These are phyloP conservation scores for Lachancea waltii DNA, from an alignment of 805 yeast genomes.

Conservation along the genomic window DNA sequence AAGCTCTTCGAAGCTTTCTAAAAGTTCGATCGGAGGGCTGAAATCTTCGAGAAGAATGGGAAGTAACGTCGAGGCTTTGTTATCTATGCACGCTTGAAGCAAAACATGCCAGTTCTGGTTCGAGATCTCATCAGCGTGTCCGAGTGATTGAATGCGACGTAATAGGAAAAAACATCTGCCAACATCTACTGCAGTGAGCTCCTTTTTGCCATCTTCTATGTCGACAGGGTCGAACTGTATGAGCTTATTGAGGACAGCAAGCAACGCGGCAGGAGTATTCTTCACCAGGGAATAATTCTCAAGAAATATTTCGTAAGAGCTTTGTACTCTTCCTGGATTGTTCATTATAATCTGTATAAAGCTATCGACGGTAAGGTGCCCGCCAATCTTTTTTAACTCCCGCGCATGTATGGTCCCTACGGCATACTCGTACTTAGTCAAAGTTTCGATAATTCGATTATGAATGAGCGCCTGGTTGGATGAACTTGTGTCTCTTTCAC, in stretches of 20 bases:
- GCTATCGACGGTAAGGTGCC: constrained; percentile 20
- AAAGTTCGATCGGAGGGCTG: background rate
- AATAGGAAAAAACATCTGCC: constrained; percentile 23
- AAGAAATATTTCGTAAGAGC: constrained; percentile 43
- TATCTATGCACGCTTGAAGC: background rate
- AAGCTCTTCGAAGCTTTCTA: constrained; percentile 5
- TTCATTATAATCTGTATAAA: constrained; percentile 32
- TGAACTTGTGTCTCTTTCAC: constrained; percentile 5
- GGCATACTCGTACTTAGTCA: constrained; percentile 28
- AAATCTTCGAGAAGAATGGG: constrained; percentile 1
- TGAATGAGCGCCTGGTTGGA: constrained; percentile 18
- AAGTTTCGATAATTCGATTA: constrained; percentile 26
- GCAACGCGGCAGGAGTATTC: constrained; percentile 23
- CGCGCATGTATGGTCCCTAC: constrained; percentile 29
- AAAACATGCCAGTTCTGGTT: constrained; percentile 4
- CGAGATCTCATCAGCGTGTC: background rate
- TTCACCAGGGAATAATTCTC: constrained; percentile 16
- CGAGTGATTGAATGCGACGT: constrained; percentile 1
- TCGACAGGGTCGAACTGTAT: constrained; percentile 36
- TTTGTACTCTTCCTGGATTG: constrained; percentile 49
- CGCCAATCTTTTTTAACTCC: constrained; percentile 21
- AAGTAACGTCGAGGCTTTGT: constrained; percentile 7
- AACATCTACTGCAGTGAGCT: constrained; percentile 17
- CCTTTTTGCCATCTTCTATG: constrained; percentile 28
- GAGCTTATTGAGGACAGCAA: constrained; percentile 33